Evolutionary conservation across 2,329 filamentous ascomycete genomes (phyloP).

Genomic region (Bipolaris gigantea): DNA sequence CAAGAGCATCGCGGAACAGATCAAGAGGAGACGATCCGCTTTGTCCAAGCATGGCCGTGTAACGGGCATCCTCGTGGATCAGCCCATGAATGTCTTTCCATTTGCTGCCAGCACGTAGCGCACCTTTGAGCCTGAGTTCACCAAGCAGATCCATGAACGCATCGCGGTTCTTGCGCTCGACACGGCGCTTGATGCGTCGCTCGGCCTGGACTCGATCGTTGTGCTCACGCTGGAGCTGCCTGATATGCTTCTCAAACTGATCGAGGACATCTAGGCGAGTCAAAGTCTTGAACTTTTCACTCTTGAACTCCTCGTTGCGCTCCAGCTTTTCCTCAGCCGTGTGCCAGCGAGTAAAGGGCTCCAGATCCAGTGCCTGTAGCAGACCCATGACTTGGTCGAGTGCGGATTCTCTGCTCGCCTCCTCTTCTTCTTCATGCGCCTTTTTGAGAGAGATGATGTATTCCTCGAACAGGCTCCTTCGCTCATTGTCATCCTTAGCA

Average conservation of each 20-base stretch:
- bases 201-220: slow-evolving; percentile 89
- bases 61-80: slow-evolving; percentile 80
- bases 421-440: slow-evolving; percentile 74
- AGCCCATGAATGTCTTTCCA: slow-evolving; percentile 80
- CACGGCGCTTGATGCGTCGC: slow-evolving; percentile 76
- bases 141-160: slow-evolving; percentile 73
- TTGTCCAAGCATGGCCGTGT: slow-evolving; percentile 80
- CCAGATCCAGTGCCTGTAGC: slow-evolving; percentile 77
- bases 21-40: slow-evolving; percentile 83
- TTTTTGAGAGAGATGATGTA: slow-evolving; percentile 87
- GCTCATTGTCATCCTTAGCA: slow-evolving; percentile 83
- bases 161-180: slow-evolving; percentile 85
- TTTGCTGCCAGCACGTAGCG: slow-evolving; percentile 86
- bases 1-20: slow-evolving; percentile 92
- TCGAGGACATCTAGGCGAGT: slow-evolving; percentile 88
- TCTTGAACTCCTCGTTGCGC: slow-evolving; percentile 73
- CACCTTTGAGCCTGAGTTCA: slow-evolving; percentile 72
- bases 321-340: slow-evolving; percentile 84
- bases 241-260: slow-evolving; percentile 94
- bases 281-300: slow-evolving; percentile 80
- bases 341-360: slow-evolving; percentile 93
- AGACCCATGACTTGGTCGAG: slow-evolving; percentile 81
- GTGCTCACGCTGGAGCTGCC: slow-evolving; percentile 83
- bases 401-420: slow-evolving; percentile 71
- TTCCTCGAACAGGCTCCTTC: slow-evolving; percentile 88